Base-by-base conservation (phyloP, 179 eudicot genomes). In the Silene noctiflora region DNA sequence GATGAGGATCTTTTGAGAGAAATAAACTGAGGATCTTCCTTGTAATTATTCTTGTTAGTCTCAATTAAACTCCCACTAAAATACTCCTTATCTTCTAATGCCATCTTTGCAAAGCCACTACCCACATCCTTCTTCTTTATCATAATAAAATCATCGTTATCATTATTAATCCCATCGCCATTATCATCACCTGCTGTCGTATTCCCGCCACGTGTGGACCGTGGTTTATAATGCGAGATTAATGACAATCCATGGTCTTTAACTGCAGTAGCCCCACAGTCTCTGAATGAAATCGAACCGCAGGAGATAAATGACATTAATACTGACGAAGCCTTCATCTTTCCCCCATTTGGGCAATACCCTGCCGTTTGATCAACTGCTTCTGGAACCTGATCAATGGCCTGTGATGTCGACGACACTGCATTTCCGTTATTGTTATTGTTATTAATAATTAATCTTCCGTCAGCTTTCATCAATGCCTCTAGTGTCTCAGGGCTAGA, bases 51-150 rank as follows among this genome's bases (percentile, higher is more conserved):
- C 69, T 84, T 93, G 55, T 87, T 90, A 11, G 91, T 93, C 86
- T 90, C 92, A 2, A 91, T 82, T 76, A 93, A 85, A 81, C 98
- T 91, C 83, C 98, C 98, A 68, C 98, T 93, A 80, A 88, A 90
- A 81, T 91, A 91, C 88, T 89, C 96, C 70, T 90, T 91, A 66
- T 88, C 91, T 76, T 89, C 97, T 64, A 85, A 39, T 19, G 48
- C 78, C 74, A 85, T 75, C 22, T 79, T 82, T 4, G 70, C 82
- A 53, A 82, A 74, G 11, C 82, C 79, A 42, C 83, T 61, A 74
- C 85, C 79, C 16, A 79, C 81, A 65, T 78, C 53, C 27, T 61
- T 75, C 63, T 75, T 81, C 19, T 64, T 71, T 27, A 4, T 48
- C 74, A 71, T 80, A 75, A 67, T 78, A 83, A 75, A 42, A 35